phyloP scores from a whole-genome alignment of 805 yeast genomes.

The Schwanniomyces yamadae region DNA sequence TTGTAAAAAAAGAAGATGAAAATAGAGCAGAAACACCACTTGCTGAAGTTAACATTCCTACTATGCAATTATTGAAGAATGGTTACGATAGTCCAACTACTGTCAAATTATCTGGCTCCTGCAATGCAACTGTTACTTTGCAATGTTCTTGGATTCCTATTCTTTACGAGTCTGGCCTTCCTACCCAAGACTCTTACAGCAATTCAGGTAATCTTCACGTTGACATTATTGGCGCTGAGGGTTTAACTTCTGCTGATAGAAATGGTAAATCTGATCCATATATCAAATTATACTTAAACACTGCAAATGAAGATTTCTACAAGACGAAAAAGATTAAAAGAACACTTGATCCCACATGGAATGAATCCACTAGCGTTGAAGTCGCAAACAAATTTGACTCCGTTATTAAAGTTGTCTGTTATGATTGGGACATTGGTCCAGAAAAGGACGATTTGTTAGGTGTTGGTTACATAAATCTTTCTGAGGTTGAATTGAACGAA shows the following conservation, averaged over 20 bases:
- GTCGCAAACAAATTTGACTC: slow-evolving; percentile 65
- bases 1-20: slow-evolving; percentile 52
- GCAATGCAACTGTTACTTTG: slow-evolving; percentile 52
- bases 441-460: slow-evolving; percentile 84
- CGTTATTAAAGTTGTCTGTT: slow-evolving; percentile 53
- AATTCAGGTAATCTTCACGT: slow-evolving; percentile 72
- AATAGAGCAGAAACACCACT: slow-evolving; percentile 57
- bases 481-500: slow-evolving; percentile 40
- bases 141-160: slow-evolving; percentile 82
- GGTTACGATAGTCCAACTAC: slow-evolving; percentile 63
- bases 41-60: slow-evolving; percentile 65
- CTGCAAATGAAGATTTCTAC: slow-evolving; percentile 53
- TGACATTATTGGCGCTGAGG: slow-evolving; percentile 60
- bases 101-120: slow-evolving; percentile 54
- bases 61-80: slow-evolving; percentile 60
- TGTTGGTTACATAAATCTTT: slow-evolving; percentile 53
- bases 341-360: slow-evolving; percentile 88
- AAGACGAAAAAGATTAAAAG: slow-evolving; percentile 82
- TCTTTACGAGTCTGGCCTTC: slow-evolving; percentile 51
- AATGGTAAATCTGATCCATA: slow-evolving; percentile 95
- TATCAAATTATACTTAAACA: slow-evolving; percentile 65
- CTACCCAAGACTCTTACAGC: slow-evolving; percentile 70
- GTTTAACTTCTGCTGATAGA: slow-evolving; percentile 80
- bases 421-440: slow-evolving; percentile 94
- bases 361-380: slow-evolving; percentile 60